Conservation (phyloP, 306 rosid species). For the Rosa multiflora region DNA sequence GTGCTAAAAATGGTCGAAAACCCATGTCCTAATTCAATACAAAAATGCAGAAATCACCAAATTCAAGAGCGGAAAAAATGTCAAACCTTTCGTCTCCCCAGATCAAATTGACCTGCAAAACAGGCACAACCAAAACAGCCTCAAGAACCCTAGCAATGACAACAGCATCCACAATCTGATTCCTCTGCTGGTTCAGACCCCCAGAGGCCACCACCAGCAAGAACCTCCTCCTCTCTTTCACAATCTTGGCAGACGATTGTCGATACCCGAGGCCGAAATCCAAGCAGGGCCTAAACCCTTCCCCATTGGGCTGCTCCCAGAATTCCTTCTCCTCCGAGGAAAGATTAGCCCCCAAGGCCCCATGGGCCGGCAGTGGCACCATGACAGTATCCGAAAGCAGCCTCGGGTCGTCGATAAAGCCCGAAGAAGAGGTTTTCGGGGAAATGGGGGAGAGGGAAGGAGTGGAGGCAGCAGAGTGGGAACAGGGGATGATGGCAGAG, state of each 20-base stretch:
- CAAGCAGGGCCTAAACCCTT: slow-evolving; percentile 44
- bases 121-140: slow-evolving; percentile 50
- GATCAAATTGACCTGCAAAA: slow-evolving; percentile 51
- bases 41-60: neutral
- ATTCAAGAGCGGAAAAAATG: neutral
- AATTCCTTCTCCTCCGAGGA: slow-evolving; percentile 42
- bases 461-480: slow-evolving; percentile 11
- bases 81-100: slow-evolving; percentile 58
- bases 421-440: slow-evolving; percentile 12
- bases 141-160: slow-evolving; percentile 57
- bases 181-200: slow-evolving; percentile 62
- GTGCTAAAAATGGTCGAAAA: neutral
- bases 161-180: slow-evolving; percentile 59
- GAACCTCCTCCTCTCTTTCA: slow-evolving; percentile 47
- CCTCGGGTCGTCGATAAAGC: slow-evolving; percentile 9
- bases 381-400: slow-evolving; percentile 21
- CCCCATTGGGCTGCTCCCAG: slow-evolving; percentile 54
- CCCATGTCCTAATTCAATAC: neutral
- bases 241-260: slow-evolving; percentile 27
- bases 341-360: slow-evolving; percentile 22
- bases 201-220: slow-evolving; percentile 57
- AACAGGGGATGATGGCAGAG: slow-evolving; percentile 8
- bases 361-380: slow-evolving; percentile 46
- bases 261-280: slow-evolving; percentile 46
- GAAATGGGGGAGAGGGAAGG: slow-evolving; percentile 21